Percentiles rank a stretch among this genome's conserved stretches.
phyloP scores from a whole-genome alignment of 805 yeast genomes.

The Lipomyces spencermartinsiae region DNA sequence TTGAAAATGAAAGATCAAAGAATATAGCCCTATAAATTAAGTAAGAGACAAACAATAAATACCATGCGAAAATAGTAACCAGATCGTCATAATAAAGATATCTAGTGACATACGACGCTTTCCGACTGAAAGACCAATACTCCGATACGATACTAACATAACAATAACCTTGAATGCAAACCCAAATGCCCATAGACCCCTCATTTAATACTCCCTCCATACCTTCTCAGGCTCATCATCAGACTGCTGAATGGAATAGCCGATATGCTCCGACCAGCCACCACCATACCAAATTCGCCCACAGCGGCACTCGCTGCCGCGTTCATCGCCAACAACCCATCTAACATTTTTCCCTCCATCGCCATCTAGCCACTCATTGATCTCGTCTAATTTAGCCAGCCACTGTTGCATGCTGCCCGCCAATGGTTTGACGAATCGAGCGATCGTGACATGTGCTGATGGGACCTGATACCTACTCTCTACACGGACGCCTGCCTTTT shows the following conservation, averaged over 20 bases:
- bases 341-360: conserved; percentile 9
- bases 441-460: conserved; percentile 40
- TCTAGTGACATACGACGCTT: not conserved
- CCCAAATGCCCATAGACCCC: not conserved
- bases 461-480: conserved; percentile 39
- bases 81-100: not conserved
- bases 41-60: no score
- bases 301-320: conserved; percentile 31
- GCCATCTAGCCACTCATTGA: conserved; percentile 28
- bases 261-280: conserved; percentile 28
- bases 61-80: no score
- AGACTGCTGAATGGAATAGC: not conserved
- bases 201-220: not conserved
- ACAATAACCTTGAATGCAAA: not conserved
- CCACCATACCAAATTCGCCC: conserved; percentile 42
- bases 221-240: not conserved
- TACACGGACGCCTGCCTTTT: conserved; percentile 26
- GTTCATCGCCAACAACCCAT: conserved; percentile 36
- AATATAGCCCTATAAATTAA: no score
- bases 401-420: conserved; percentile 22
- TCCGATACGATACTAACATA: not conserved
- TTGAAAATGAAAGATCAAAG: no score
- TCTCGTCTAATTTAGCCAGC: conserved; percentile 29
- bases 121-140: not conserved
- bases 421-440: conserved; percentile 34